A percentile compares a stretch with the other conserved stretches of the same genome.
phyloP scores from a whole-genome alignment of 805 yeast genomes.

The Schizosaccharomyces japonicus region DNA sequence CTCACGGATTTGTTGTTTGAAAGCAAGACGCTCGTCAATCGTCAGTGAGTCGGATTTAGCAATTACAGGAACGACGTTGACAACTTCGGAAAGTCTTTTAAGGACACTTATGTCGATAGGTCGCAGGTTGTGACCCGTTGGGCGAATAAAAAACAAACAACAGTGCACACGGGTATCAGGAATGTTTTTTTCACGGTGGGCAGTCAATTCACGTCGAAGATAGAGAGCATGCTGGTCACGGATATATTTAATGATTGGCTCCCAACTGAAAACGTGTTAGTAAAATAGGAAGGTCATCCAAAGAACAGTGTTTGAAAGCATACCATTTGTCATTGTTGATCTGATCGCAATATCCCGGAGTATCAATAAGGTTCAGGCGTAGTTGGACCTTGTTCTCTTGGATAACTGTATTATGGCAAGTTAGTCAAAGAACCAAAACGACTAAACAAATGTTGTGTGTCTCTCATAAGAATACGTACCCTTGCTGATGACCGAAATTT shows the following conservation, averaged over 20 bases:
- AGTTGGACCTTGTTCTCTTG: slow-evolving; percentile 72
- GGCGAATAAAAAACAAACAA: slow-evolving; percentile 60
- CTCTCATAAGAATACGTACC: slow-evolving; percentile 7
- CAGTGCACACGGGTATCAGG: slow-evolving; percentile 74
- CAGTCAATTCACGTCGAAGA: slow-evolving; percentile 71
- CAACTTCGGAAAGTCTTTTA: slow-evolving; percentile 63
- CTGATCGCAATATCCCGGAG: slow-evolving; percentile 96
- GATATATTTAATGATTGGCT: slow-evolving; percentile 76
- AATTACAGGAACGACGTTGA: slow-evolving; percentile 84
- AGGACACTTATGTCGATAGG: slow-evolving; percentile 63
- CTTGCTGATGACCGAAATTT: slow-evolving; percentile 14
- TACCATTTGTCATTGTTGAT: slow-evolving; percentile 37
- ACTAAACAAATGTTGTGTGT: no score
- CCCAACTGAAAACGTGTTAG: slow-evolving; percentile 25
- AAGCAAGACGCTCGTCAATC: slow-evolving; percentile 52
- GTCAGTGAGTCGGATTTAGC: slow-evolving; percentile 86
- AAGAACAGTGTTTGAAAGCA: slow-evolving; percentile 31
- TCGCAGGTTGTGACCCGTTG: slow-evolving; percentile 43
- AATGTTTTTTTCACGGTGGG: slow-evolving; percentile 48
- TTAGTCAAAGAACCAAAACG: no score
- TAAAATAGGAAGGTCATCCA: slow-evolving; percentile 18
- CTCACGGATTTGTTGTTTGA: slow-evolving; percentile 27
- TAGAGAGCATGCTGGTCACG: slow-evolving; percentile 65
- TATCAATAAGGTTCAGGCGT: slow-evolving; percentile 72
- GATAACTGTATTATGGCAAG: slow-evolving; percentile 27